Conservation (phyloP, 1,284 basidiomycete species). For the Moesziomyces antarcticus region DNA sequence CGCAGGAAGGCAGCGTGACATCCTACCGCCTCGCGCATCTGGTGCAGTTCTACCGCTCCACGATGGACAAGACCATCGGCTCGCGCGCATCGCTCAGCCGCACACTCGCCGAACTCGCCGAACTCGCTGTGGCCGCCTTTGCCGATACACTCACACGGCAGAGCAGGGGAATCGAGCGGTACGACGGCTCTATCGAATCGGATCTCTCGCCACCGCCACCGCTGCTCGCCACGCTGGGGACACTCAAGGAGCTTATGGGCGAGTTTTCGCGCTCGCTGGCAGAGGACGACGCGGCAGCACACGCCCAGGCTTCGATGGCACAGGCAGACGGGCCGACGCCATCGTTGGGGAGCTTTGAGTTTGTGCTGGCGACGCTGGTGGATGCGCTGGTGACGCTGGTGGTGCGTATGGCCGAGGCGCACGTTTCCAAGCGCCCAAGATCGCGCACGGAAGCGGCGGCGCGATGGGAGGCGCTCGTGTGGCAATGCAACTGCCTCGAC, state of each 20-base stretch:
- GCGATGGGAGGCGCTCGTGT: conserved; percentile 46
- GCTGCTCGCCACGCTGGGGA: conserved; percentile 31
- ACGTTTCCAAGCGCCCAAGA: conserved; percentile 15
- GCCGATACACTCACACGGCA: conserved; percentile 53
- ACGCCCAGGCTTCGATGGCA: background rate
- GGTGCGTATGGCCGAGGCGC: conserved; percentile 25
- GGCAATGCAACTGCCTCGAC: conserved; percentile 48
- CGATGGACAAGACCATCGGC: conserved; percentile 91
- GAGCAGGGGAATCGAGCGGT: conserved; percentile 41
- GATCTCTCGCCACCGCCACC: conserved; percentile 45
- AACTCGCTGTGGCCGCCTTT: conserved; percentile 47
- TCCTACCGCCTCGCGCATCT: conserved; percentile 91
- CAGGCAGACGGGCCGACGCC: background rate
- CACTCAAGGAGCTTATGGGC: conserved; percentile 55
- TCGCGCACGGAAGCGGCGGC: conserved; percentile 14
- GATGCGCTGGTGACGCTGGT: conserved; percentile 48
- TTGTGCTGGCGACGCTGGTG: conserved; percentile 46
- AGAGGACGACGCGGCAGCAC: conserved; percentile 15
- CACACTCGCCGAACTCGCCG: conserved; percentile 77
- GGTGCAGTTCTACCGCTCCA: conserved; percentile 91
- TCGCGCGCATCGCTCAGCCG: conserved; percentile 79
- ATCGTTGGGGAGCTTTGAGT: conserved; percentile 34
- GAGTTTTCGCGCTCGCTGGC: conserved; percentile 46
- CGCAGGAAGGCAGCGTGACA: conserved; percentile 90
- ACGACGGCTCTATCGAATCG: conserved; percentile 28